Conservation (phyloP, 2,329 filamentous ascomycete species). For the Pseudocercospora cruenta region DNA sequence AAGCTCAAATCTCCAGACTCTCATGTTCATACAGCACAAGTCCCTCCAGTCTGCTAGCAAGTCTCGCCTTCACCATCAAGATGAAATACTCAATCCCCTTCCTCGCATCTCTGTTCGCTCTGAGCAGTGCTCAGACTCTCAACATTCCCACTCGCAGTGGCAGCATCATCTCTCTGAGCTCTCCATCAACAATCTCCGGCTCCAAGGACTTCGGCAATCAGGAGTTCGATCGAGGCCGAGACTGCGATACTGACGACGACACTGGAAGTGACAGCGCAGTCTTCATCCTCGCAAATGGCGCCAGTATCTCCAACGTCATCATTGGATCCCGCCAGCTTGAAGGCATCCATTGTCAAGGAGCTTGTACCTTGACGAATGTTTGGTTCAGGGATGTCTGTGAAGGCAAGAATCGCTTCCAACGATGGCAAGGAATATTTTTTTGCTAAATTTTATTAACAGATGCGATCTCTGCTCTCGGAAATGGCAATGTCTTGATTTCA, state of each 20-base stretch:
- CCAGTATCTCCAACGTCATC: conserved; percentile 57
- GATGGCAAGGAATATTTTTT: neutral
- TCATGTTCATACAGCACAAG: neutral
- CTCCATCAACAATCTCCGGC: conserved; percentile 29
- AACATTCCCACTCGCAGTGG: conserved; percentile 40
- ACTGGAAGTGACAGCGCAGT: conserved; percentile 51
- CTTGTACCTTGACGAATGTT: conserved; percentile 52
- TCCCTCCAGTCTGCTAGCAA: neutral
- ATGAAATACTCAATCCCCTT: conserved; percentile 21
- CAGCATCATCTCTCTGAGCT: conserved; percentile 36
- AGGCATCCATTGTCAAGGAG: conserved; percentile 56
- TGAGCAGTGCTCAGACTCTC: conserved; percentile 38
- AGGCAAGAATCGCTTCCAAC: conserved; percentile 28
- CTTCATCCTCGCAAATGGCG: conserved; percentile 57
- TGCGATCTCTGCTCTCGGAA: conserved; percentile 43
- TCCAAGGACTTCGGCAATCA: conserved; percentile 21
- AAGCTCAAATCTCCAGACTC: neutral
- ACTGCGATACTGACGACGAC: conserved; percentile 20
- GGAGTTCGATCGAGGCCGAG: conserved; percentile 25
- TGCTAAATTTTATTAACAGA: conserved; percentile 22
- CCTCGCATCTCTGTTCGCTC: conserved; percentile 23
- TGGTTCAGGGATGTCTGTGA: conserved; percentile 51
- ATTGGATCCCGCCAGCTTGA: conserved; percentile 57
- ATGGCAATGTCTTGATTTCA: conserved; percentile 39
- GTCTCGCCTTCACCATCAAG: neutral